These are phyloP conservation scores for Aspergillus flavus DNA, from an alignment of 2,329 filamentous ascomycete species.

Conservation along the genomic window DNA sequence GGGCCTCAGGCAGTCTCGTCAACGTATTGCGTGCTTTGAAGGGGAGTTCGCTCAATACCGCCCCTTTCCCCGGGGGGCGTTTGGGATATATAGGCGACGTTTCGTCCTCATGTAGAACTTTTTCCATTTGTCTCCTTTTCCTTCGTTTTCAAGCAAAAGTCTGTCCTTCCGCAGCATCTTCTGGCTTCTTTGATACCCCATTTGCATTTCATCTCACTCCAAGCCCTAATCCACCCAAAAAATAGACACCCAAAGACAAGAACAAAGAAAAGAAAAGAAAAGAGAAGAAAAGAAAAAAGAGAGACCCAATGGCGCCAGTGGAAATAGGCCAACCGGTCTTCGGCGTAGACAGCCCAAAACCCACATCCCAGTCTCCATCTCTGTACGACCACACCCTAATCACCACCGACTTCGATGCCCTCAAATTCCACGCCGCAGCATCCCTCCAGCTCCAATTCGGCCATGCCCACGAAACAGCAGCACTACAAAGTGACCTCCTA, in stretches of 20 bases:
- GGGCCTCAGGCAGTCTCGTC: slow-evolving; percentile 4
- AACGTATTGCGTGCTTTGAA: slow-evolving; percentile 26
- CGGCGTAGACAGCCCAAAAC: neutral
- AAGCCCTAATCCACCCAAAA: neutral
- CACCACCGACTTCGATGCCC: slow-evolving; percentile 35
- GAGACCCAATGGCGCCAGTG: slow-evolving; percentile 12
- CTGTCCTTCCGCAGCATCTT: neutral
- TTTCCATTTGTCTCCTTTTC: neutral
- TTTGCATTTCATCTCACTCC: neutral
- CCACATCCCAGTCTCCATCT: neutral
- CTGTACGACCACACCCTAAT: slow-evolving; percentile 36
- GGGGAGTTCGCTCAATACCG: slow-evolving; percentile 14
- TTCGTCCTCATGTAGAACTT: slow-evolving; percentile 3
- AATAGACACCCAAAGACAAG: neutral
- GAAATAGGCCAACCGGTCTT: slow-evolving; percentile 11
- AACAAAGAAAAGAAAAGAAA: neutral
- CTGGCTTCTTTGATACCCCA: neutral
- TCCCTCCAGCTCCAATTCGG: slow-evolving; percentile 33
- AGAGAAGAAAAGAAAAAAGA: neutral
- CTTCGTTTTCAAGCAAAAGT: neutral
- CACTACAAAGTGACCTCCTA: slow-evolving; percentile 43
- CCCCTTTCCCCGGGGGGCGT: neutral
- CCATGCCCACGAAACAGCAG: slow-evolving; percentile 4
- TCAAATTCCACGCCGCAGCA: slow-evolving; percentile 39
- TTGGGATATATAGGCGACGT: neutral